Conservation (phyloP, 257 asterid genomes). For the Fraxinus americana region DNA sequence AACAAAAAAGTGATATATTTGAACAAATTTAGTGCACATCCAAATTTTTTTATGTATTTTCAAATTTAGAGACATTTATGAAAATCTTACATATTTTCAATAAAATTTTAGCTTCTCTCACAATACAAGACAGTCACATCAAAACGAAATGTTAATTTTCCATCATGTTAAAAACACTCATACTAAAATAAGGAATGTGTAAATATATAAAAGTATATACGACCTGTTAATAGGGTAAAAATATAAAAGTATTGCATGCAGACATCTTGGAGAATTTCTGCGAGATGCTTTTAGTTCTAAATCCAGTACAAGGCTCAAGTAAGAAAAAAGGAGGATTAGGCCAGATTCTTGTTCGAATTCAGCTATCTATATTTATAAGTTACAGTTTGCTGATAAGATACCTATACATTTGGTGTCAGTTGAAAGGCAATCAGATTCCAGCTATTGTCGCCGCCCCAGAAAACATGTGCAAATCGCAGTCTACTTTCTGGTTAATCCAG, state of each 20-base stretch:
- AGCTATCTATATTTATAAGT: neutral
- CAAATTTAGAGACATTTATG: no score
- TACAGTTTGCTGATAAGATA: neutral
- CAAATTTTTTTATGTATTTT: no score
- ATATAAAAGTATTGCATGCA: neutral
- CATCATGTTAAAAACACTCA: no score
- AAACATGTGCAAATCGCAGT: neutral
- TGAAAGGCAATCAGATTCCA: neutral
- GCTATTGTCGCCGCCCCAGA: neutral
- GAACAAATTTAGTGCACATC: no score
- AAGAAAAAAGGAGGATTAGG: neutral
- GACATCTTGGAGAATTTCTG: neutral
- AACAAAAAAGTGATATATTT: no score
- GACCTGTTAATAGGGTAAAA: no score
- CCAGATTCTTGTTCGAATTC: slow-evolving; percentile 1
- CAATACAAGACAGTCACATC: no score
- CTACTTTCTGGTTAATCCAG: neutral
- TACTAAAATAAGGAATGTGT: no score
- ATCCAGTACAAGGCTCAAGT: neutral
- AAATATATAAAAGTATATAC: no score
- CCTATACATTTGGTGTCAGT: slow-evolving; percentile 2
- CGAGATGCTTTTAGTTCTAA: neutral
- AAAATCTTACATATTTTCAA: no score
- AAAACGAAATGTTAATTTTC: no score
- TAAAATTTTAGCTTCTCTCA: no score